Base-by-base conservation (phyloP, 2,329 filamentous ascomycete species). In the Fusarium praegraminearum region DNA sequence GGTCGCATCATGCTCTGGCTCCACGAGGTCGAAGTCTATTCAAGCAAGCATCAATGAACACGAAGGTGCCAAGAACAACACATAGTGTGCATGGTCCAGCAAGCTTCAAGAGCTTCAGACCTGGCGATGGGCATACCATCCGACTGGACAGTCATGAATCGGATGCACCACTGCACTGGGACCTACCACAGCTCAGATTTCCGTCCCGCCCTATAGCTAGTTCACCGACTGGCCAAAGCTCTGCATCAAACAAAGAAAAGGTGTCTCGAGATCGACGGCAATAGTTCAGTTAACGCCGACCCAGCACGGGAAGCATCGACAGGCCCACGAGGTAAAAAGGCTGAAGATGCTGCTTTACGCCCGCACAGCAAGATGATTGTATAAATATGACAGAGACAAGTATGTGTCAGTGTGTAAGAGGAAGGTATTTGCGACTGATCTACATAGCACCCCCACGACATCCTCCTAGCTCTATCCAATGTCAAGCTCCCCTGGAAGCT, bases 281-380 rank as follows among this genome's bases (percentile, higher is more conserved):
- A 52, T 40, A 52, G 30, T 24, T 47, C 53, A 47, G 49, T 52
- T 28, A 16, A 26, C 11, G 18, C 49, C 28, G 24, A 22, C 22
- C 11, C 28, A 60, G 57, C 60, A 43, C 35, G 46, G 61, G 62
- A 58, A 63, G 57, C 55, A 38, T 28, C 35, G 46, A 20, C 47
- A 45, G 22, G 44, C 35, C 53, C 40, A 57, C 43, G 30, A 56
- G 44, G 32, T 44, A 54, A 26, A 44, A 64, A 28, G 47, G 64
- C 18, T 62, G 46, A 43, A 62, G 44, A 52, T 62, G 46, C 60
- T 49, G 26, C 38, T 22, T 32, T 56, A 63, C 60, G 60, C 60
- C 58, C 58, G 60, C 58, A 63, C 38, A 18, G 36, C 30, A 45
- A 16, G 22, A 47, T 8, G 7, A 30, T 18, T 33, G 28, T 32